Evolutionary conservation across 305 asterid genomes (phyloP), one percentile per base, ranked within the genome.

Genomic region (Fraxinus greggii): DNA sequence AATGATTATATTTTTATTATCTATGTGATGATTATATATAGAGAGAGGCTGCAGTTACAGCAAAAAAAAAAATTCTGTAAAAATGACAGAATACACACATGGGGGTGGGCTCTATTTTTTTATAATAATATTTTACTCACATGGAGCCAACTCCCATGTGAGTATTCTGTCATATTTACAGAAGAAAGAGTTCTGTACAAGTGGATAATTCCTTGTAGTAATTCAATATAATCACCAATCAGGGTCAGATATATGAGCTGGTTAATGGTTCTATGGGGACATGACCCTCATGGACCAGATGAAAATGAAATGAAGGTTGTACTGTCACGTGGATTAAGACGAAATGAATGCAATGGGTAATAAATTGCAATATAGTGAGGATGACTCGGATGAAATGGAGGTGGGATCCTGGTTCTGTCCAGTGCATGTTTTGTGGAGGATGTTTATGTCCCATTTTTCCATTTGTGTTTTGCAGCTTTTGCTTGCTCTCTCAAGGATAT

Each of bases 301-400:
- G 72, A 8, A 63, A 59, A 24, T 63, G 72, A 8, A 63, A 59
- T 19, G 69, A 59, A 63, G 32, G 72, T 63, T 23, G 28, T 63
- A 8, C 5, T 7, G 70, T 21, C 32, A 23, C 72, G 9, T 21
- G 29, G 32, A 63, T 24, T 23, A 21, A 21, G 70, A 23, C 1
- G 31, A 24, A 63, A 21, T 24, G 31, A 92, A 1, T 45, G 59
- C 59, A 45, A 13, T 45, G 59, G 59, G 59, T 15, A 45, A 13
- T 45, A 45, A 45, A 45, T 45, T 13, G 59, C 17, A 45, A 7
- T 45, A 17, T 3, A 45, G 59, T 45, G 59, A 45, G 56, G 56
- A 13, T 45, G 56, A 45, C 56, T 45, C 13, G 59, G 59, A 45
- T 45, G 59, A 42, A 42, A 42, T 42, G 54, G 54, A 42, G n/a